These are phyloP conservation scores for Dactylorhiza incarnata DNA, from an alignment of 106 monocot genomes.

Conservation along the genomic window DNA sequence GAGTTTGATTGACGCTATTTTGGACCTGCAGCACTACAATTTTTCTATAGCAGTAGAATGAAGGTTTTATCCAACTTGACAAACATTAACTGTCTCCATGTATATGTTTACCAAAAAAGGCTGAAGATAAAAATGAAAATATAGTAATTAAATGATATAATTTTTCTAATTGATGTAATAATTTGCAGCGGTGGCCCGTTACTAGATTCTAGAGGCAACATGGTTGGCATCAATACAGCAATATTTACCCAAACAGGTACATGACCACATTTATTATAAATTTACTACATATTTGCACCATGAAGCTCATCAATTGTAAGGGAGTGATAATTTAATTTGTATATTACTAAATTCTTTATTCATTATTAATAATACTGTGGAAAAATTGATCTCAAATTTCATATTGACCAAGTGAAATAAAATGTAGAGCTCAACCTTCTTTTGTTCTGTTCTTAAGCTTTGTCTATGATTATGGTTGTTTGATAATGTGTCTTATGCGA, in stretches of 20 bases:
- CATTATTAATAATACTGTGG: neutral
- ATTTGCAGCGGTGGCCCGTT: constrained; percentile 88
- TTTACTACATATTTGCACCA: neutral
- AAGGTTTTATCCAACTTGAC: neutral
- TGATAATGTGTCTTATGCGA: neutral
- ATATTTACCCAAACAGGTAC: constrained; percentile 95
- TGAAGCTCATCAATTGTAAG: neutral
- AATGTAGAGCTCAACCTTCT: neutral
- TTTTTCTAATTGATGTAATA: constrained; percentile 1
- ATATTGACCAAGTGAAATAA: neutral
- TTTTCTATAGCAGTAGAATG: neutral
- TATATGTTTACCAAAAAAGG: neutral
- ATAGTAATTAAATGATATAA: neutral
- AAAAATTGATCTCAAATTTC: neutral
- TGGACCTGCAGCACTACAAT: neutral
- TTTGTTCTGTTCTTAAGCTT: neutral
- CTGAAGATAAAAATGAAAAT: neutral
- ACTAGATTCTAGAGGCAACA: constrained; percentile 78
- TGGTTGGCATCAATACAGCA: constrained; percentile 95
- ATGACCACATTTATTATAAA: neutral
- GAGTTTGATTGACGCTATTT: neutral
- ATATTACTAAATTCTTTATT: neutral
- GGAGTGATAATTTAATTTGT: neutral
- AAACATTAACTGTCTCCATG: neutral
- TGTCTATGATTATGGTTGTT: neutral